Evolutionary conservation across 495 filamentous ascomycete species (phyloP).

Genomic region (Neurospora hispaniola): DNA sequence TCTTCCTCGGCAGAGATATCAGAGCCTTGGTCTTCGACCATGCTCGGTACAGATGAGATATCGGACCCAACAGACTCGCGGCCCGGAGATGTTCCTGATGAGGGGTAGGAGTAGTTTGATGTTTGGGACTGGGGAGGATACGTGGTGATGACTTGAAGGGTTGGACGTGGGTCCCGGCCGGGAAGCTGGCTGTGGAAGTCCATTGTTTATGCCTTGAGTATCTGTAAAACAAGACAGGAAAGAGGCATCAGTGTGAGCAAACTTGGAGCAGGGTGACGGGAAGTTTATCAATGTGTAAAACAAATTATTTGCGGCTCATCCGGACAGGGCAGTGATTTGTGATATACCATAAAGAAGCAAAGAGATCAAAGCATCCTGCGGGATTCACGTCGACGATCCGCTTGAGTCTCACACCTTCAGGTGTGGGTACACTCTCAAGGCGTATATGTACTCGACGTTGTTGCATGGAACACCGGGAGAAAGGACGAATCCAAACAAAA

Average conservation of each 20-base stretch:
- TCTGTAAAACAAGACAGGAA: neutral
- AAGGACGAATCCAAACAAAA: neutral
- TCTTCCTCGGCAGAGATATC: slow-evolving; percentile 22
- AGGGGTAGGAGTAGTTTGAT: neutral
- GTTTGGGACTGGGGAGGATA: slow-evolving; percentile 1
- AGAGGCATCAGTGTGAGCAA: neutral
- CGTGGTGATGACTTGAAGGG: neutral
- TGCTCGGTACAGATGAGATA: slow-evolving; percentile 13
- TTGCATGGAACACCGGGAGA: neutral
- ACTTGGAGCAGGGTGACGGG: neutral
- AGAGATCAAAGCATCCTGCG: slow-evolving; percentile 14
- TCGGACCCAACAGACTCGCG: slow-evolving; percentile 18
- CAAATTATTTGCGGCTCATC: neutral
- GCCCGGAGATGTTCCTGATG: neutral
- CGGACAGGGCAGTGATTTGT: neutral
- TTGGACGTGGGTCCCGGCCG: neutral
- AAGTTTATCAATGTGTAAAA: neutral
- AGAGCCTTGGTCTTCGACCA: slow-evolving; percentile 22
- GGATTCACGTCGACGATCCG: slow-evolving; percentile 46
- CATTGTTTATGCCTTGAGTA: neutral
- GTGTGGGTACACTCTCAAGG: neutral
- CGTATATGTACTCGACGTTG: neutral
- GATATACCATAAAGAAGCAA: neutral
- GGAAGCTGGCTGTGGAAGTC: neutral
- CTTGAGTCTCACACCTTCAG: slow-evolving; percentile 24